Evolutionary conservation across 495 filamentous ascomycete genomes (phyloP).

Genomic region (Neurospora sp.): DNA sequence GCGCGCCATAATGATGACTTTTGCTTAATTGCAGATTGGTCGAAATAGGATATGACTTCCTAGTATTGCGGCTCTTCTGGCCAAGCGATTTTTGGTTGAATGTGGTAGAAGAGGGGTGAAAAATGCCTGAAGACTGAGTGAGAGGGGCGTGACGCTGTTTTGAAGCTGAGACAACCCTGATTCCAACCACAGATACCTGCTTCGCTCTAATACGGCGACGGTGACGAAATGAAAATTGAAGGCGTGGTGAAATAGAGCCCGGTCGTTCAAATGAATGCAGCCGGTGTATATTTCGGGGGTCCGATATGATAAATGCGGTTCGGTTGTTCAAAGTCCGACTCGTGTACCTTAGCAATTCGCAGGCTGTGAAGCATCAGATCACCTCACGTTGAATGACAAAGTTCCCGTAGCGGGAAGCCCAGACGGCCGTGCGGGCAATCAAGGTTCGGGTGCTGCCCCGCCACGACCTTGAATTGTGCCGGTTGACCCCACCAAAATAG

Average conservation of each 20-base stretch:
- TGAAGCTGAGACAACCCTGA: neutral
- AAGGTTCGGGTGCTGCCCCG: neutral
- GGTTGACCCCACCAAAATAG: neutral
- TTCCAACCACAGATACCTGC: neutral
- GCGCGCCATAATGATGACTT: slow-evolving; percentile 44
- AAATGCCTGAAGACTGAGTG: neutral
- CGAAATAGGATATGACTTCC: neutral
- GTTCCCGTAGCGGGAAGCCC: neutral
- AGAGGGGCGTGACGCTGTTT: neutral
- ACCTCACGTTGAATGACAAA: neutral
- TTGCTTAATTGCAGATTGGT: neutral
- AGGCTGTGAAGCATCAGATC: neutral
- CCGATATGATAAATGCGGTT: neutral
- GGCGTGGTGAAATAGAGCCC: neutral
- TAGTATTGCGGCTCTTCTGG: neutral
- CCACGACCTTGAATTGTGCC: neutral
- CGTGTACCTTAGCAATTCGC: neutral
- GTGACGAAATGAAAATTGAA: neutral
- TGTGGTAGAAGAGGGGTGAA: neutral
- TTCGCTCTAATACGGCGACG: neutral
- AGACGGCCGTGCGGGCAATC: neutral
- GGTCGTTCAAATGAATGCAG: neutral
- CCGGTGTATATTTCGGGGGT: neutral
- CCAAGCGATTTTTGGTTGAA: neutral
- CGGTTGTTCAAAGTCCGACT: neutral